Base-by-base conservation (phyloP, 805 yeast genomes). In the Isabelozyma gotoi region DNA sequence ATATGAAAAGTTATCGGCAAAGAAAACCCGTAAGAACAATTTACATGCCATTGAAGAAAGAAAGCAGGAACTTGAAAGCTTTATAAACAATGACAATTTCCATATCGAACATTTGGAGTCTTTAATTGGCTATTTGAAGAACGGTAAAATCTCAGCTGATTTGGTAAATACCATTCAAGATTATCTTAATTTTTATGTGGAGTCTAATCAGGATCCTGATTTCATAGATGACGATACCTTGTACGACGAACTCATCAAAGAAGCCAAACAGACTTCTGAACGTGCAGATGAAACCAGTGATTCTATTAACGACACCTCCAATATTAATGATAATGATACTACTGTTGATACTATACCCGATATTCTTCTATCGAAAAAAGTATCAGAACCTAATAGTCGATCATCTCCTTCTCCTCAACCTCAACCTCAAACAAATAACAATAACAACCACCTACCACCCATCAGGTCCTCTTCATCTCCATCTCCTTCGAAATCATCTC, bases 181-280 rank as follows among this genome's bases (percentile, higher is more conserved):
- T 14, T 76, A 72, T 51, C 56, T 72, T 41, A 65, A 49, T 24
- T 63, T 62, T 42, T 70, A 63, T 43, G 57, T 71, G 29, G 68
- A 66, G 38, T 59, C 68, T 2, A 65, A 63, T 41, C 71, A 65
- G 33, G 75, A 71, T 29, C 67, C 71, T 10, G 71, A 62, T 38
- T 64, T 63, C 39, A 49, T 61, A 5, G 64, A 61, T 45, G 76
- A 71, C 46, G 68, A 66, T 8, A 57, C 70, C 7, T 55, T 71
- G 32, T 72, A 71, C 47, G 77, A 72, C 42, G 76, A 72, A 42
- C 58, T 72, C n/a, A 53, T 66, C 39, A 62, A 55, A 41, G 61
- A 59, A 43, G 62, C 57, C 3, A 51, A 32, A 27, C 36, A 24
- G 11, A 40, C 19, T 38, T 21, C 41, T 6, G 36, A 36, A 4